Percentiles rank a stretch among this genome's conserved stretches.
These are phyloP conservation scores for Scleroderma citrinum DNA, from an alignment of 768 basidiomycete species.

Conservation along the genomic window DNA sequence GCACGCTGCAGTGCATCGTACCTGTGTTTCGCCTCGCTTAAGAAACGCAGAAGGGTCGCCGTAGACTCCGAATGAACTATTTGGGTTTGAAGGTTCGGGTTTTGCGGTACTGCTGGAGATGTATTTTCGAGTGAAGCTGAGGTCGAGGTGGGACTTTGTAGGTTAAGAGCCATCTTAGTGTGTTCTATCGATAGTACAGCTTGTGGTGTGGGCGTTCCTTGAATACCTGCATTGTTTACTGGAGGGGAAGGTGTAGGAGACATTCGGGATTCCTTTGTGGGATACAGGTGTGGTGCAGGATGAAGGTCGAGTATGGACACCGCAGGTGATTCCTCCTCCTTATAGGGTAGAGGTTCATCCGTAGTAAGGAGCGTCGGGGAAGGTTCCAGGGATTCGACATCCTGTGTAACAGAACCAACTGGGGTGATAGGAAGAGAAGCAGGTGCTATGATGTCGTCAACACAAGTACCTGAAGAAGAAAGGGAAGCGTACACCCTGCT, in stretches of 20 bases:
- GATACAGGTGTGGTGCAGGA: slow-evolving; percentile 1
- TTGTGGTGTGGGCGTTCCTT: no score
- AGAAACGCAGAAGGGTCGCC: slow-evolving; percentile 40
- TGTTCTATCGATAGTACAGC: no score
- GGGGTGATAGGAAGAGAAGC: neutral
- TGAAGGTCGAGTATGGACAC: slow-evolving; percentile 15
- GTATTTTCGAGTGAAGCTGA: neutral
- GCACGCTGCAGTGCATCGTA: slow-evolving; percentile 57
- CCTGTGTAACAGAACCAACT: neutral
- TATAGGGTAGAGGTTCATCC: slow-evolving; percentile 6
- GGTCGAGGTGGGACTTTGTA: neutral
- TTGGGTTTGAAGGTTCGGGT: neutral
- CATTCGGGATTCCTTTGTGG: neutral
- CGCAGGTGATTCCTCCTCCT: slow-evolving; percentile 9
- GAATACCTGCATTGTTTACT: neutral
- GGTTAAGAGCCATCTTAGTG: no score
- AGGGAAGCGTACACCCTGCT: neutral
- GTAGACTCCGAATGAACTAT: neutral
- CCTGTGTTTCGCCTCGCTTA: slow-evolving; percentile 41
- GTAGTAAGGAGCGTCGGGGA: slow-evolving; percentile 7
- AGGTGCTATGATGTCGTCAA: neutral
- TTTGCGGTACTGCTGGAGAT: neutral
- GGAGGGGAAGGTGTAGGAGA: neutral
- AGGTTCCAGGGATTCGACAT: neutral
- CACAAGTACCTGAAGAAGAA: neutral